Evolutionary conservation across 495 filamentous ascomycete genomes (phyloP).

Genomic region (Talaromyces ruber): DNA sequence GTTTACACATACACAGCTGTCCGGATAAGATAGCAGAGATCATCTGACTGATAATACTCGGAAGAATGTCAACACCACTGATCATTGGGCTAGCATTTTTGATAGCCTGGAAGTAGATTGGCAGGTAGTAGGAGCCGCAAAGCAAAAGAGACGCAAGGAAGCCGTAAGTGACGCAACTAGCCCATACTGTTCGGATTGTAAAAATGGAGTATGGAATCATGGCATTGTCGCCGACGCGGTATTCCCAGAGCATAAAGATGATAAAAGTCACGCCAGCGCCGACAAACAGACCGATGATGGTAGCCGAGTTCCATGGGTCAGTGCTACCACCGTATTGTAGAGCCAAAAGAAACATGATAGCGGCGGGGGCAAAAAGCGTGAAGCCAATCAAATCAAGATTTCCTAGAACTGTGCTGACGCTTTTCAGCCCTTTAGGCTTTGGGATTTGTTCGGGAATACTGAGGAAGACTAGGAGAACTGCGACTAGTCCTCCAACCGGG

Average conservation of each 20-base stretch:
- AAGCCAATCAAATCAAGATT: slow-evolving; percentile 42
- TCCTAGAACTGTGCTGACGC: slow-evolving; percentile 25
- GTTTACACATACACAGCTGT: slow-evolving; percentile 6
- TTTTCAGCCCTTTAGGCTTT: slow-evolving; percentile 5
- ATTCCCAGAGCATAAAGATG: slow-evolving; percentile 32
- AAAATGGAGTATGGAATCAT: slow-evolving; percentile 24
- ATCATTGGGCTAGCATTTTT: slow-evolving; percentile 48
- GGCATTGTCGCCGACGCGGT: slow-evolving; percentile 28
- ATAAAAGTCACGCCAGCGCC: slow-evolving; percentile 25
- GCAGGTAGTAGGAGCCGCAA: slow-evolving; percentile 49
- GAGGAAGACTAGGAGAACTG: slow-evolving; percentile 10
- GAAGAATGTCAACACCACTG: slow-evolving; percentile 61
- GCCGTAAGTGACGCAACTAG: slow-evolving; percentile 39
- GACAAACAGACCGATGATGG: slow-evolving; percentile 23
- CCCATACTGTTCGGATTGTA: slow-evolving; percentile 21
- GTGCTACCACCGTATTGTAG: slow-evolving; percentile 45
- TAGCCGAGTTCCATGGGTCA: slow-evolving; percentile 37
- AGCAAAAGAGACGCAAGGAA: slow-evolving; percentile 50
- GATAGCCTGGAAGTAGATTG: slow-evolving; percentile 69
- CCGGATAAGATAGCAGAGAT: slow-evolving; percentile 47
- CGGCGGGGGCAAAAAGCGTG: slow-evolving; percentile 29
- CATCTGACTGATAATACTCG: slow-evolving; percentile 49
- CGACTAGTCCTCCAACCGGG: slow-evolving; percentile 32
- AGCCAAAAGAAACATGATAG: slow-evolving; percentile 39
- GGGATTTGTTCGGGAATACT: slow-evolving; percentile 10